Base-by-base conservation (phyloP, 257 asterid genomes). In the Asclepias syriaca region DNA sequence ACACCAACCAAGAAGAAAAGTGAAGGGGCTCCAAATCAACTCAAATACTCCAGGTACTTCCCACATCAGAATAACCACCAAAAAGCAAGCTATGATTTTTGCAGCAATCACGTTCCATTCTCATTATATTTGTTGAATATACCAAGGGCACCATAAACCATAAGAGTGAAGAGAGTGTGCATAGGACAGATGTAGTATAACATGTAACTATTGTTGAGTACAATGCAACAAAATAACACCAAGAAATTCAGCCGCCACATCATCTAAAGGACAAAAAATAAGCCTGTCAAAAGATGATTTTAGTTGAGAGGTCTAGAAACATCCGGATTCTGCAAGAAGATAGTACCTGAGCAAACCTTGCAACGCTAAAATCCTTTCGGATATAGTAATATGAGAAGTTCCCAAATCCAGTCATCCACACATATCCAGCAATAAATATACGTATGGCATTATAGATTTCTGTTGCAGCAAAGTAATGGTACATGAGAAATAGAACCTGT, bases 331-430 rank as follows among this genome's bases (percentile, higher is more conserved):
- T 13, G 72, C 69, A 27, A 51, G 57, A 65, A 66, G 50, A 73
- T 50, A 72, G 56, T 75, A 91, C 96, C 93, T 85, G 96, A 63
- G 88, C 84, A 77, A 91, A 93, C 78, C 97, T 86, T 57, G 90
- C 87, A 70, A 90, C 75, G 78, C 96, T 86, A 80, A 92, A 92
- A 85, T 92, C 98, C 82, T 90, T 87, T 73, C 90, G 90, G 80
- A 90, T 80, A 83, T 88, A 90, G 80, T 93, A 88, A 77, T 93
- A 93, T 37, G 97, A 90, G 86, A 93, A 93, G 76, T 93, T 90
- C 69, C 98, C 98, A 50, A 90, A 92, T 72, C 98, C 98, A 55
- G 96, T 90, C 98, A 92, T 92, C 96, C 98, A 90, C 64, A 92
- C 96, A 72, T 92, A 90, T 71, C 86, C 95, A 75, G 97, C 96